Conservation (phyloP, 176 grass and related monocot species). For the Aechmea fasciata region DNA sequence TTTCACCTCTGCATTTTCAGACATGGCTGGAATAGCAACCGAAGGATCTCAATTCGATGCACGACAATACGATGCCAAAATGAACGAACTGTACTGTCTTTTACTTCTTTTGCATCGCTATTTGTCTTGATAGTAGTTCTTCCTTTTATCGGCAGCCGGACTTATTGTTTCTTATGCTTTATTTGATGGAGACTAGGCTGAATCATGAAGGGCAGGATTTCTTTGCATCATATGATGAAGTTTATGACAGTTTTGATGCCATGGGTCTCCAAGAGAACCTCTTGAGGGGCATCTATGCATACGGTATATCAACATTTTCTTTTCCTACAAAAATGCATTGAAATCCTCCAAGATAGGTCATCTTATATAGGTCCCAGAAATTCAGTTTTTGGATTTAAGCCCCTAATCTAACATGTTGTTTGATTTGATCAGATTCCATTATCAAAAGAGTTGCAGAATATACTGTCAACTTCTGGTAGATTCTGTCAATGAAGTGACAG, state of each 20-base stretch:
- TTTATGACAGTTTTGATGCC: slow-evolving; percentile 9
- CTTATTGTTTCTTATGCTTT: not conserved
- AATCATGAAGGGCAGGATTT: slow-evolving; percentile 11
- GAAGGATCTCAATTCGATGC: slow-evolving; percentile 6
- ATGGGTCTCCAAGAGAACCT: slow-evolving; percentile 11
- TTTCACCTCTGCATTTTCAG: not conserved
- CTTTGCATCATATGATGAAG: slow-evolving; percentile 18
- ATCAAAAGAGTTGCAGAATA: too few species aligned
- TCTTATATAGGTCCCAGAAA: too few species aligned
- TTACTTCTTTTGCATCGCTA: not conserved
- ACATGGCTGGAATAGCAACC: not conserved
- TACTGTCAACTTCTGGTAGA: too few species aligned
- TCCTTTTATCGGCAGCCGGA: not conserved
- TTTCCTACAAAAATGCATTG: too few species aligned
- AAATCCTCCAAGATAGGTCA: too few species aligned
- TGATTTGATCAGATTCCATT: too few species aligned
- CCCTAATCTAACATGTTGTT: too few species aligned
- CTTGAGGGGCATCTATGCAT: slow-evolving; percentile 16
- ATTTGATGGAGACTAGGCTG: not conserved
- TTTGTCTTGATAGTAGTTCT: not conserved
- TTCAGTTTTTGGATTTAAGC: too few species aligned
- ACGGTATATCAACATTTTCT: not conserved
- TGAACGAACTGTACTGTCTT: not conserved
- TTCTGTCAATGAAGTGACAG: too few species aligned
- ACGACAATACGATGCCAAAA: slow-evolving; percentile 6